Percentiles rank a stretch among this genome's conserved stretches.
Conservation (phyloP, 2,329 filamentous ascomycete genomes). For the Neonectria neomacrospora region DNA sequence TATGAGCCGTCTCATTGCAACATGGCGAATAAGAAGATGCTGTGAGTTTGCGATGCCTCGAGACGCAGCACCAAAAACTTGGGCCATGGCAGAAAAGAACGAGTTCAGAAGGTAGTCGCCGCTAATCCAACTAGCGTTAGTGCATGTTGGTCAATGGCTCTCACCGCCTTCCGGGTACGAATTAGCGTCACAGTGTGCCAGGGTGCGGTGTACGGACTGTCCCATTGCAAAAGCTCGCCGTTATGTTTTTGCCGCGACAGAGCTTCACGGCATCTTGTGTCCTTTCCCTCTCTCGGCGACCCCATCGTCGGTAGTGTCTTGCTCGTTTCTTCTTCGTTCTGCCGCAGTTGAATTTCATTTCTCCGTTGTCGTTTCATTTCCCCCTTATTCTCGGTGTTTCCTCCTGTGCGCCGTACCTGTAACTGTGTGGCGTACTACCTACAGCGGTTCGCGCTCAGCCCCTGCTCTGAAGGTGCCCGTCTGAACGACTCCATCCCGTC, state of each 20-base stretch:
- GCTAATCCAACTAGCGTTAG: conserved; percentile 16
- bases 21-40: not conserved
- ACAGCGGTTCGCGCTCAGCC: conserved; percentile 18
- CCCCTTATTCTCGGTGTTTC: conserved; percentile 14
- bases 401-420: conserved; percentile 9
- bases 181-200: conserved; percentile 6
- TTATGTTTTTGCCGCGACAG: conserved; percentile 16
- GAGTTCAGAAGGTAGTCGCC: not conserved
- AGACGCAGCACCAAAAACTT: conserved; percentile 18
- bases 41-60: conserved; percentile 12
- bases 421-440: conserved; percentile 12
- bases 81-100: conserved; percentile 41
- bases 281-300: conserved; percentile 10
- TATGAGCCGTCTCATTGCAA: conserved; percentile 12
- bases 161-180: conserved; percentile 26
- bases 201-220: conserved; percentile 20
- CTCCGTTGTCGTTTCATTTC: conserved; percentile 2
- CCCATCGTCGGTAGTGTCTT: conserved; percentile 1
- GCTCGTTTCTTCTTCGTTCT: conserved; percentile 17
- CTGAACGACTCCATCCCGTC: conserved; percentile 5
- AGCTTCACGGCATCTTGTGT: not conserved
- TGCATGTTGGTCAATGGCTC: not conserved
- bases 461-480: conserved; percentile 21
- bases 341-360: not conserved
- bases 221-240: conserved; percentile 21